Evolutionary conservation across 768 basidiomycete species (phyloP), one percentile per base, ranked within the genome.

Genomic region (Saitozyma sp.): DNA sequence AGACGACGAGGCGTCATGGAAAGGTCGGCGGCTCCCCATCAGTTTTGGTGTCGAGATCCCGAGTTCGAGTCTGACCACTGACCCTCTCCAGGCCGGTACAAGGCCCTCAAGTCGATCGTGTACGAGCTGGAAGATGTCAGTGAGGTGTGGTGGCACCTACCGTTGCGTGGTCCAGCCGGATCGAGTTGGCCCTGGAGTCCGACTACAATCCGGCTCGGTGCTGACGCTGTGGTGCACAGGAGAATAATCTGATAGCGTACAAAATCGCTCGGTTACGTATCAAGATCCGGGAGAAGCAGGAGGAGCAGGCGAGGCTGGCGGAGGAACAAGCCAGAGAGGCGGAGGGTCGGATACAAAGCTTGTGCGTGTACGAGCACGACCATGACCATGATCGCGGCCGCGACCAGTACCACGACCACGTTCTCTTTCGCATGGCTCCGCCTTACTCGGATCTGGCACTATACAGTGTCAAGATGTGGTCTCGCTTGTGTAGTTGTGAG

Each of bases 71-170:
- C 4, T n/a, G n/a, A 53, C 13, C 17, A 16, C 19, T 49, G 37
- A 39, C 45, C 41, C 41, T 3, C 14, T 16, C 10, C 40, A 61
- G 64, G 45, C 17, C 48, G 59, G 37, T 64, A 56, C 59, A 54
- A 52, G 11, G 39, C 54, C 3, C 45, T 64, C 16, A 54, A 60
- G 16, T n/a, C 40, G 9, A 6, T 64, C 19, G 63, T 64, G 46
- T 53, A 64, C 40, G 63, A 64, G 37, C 40, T 64, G 2, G 63
- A 64, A 57, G 63, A 64, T 60, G 63, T 64, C 8, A 40, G 63
- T 64, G 6, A 2, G 51, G 13, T 29, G 11, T 17, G 45, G 45
- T 46, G 2, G 45, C 3, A 29, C 8, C 38, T 16, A 29, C 8
- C 38, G 6, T 55, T 37, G 14, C 54, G 10, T n/a, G 54, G 38